phyloP scores from a whole-genome alignment of 2,329 filamentous ascomycete genomes.

The Tolypocladium amazonense region DNA sequence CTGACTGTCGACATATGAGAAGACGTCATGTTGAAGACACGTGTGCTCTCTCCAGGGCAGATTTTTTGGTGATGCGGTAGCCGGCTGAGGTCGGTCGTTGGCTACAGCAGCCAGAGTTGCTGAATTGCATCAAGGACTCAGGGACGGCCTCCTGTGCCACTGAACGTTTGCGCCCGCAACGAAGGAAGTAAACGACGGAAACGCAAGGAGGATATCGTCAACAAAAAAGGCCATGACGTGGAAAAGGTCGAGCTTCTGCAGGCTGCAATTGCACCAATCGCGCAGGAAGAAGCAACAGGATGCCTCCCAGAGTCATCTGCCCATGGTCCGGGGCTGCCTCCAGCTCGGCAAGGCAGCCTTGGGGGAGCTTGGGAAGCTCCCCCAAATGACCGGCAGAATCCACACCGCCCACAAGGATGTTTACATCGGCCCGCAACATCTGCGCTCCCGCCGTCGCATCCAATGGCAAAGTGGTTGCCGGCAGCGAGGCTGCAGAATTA shows the following conservation, averaged over 20 bases:
- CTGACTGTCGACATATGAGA: conserved; percentile 22
- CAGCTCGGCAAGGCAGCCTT: background rate
- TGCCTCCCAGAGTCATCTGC: background rate
- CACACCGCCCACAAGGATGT: conserved; percentile 20
- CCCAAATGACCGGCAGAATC: conserved; percentile 19
- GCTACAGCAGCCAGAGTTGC: background rate
- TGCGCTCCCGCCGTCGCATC: conserved; percentile 9
- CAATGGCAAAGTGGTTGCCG: conserved; percentile 10
- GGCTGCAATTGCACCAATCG: background rate
- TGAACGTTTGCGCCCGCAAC: background rate
- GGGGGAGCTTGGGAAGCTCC: background rate
- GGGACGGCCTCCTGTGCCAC: background rate
- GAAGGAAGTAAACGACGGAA: background rate
- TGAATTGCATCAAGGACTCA: background rate
- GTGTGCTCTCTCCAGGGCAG: too few species aligned
- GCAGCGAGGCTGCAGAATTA: conserved; percentile 22
- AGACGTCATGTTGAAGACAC: conserved; percentile 15
- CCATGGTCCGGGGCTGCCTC: background rate
- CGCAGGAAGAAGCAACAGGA: background rate
- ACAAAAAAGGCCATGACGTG: background rate
- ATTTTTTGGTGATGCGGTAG: background rate
- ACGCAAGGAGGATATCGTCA: background rate
- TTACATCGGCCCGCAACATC: conserved; percentile 15
- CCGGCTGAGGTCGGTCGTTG: too few species aligned
- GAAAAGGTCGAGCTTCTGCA: too few species aligned